Evolutionary conservation across 2,329 filamentous ascomycete species (phyloP).

Genomic region (Diaporthe citriasiana): DNA sequence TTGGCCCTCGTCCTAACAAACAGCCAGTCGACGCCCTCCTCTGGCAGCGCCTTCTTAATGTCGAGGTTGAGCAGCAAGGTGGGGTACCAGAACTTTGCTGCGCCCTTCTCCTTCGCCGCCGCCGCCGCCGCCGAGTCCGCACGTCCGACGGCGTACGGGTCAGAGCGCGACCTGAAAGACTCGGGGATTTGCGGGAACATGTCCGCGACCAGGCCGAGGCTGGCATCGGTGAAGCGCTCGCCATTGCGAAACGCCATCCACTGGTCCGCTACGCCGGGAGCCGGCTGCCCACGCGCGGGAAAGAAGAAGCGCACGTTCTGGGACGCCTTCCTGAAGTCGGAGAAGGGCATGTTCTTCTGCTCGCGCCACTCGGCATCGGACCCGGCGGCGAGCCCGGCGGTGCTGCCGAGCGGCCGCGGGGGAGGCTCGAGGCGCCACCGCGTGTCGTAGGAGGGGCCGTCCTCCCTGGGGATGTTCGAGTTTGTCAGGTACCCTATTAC

Average conservation of each 20-base stretch:
- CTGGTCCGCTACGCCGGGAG: constrained; percentile 66
- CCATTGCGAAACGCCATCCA: constrained; percentile 76
- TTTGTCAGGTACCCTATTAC: constrained; percentile 58
- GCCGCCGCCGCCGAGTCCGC: background rate
- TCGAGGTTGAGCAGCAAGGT: constrained; percentile 83
- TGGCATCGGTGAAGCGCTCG: constrained; percentile 74
- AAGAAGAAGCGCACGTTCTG: constrained; percentile 52
- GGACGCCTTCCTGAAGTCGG: constrained; percentile 46
- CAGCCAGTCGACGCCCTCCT: constrained; percentile 77
- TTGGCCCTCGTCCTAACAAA: constrained; percentile 76
- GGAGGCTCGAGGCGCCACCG: constrained; percentile 21
- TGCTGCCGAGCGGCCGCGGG: background rate
- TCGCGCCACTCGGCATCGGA: constrained; percentile 18
- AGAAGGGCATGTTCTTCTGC: constrained; percentile 29
- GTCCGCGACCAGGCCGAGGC: constrained; percentile 70
- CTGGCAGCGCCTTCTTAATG: constrained; percentile 72
- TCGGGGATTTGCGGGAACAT: constrained; percentile 33
- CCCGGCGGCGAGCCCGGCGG: constrained; percentile 4
- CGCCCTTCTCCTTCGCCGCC: background rate
- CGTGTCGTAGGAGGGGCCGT: constrained; percentile 21
- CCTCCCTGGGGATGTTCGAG: constrained; percentile 44
- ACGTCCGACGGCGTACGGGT: constrained; percentile 11
- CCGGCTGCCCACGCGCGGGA: constrained; percentile 43
- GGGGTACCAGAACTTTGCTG: constrained; percentile 74
- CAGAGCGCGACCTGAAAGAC: constrained; percentile 1